Evolutionary conservation across 2,329 filamentous ascomycete species (phyloP).

Genomic region (Orbilia brochopaga): DNA sequence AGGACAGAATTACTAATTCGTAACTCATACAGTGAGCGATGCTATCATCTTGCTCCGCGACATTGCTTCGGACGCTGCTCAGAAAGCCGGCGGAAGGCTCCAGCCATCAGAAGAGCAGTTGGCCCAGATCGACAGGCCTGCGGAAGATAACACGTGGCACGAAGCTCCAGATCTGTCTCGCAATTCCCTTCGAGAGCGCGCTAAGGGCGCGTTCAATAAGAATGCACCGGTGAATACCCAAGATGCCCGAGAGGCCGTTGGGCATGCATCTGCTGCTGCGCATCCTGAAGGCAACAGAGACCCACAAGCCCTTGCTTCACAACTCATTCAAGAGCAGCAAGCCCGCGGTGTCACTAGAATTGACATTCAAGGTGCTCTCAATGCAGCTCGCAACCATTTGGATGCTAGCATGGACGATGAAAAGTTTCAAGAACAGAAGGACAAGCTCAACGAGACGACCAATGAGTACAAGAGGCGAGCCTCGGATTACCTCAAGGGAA

Average conservation of each 20-base stretch:
- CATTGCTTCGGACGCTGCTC: conserved; percentile 87
- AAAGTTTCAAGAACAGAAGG: conserved; percentile 67
- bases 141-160: conserved; percentile 92
- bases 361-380: conserved; percentile 59
- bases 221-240: conserved; percentile 63
- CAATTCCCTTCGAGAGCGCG: conserved; percentile 71
- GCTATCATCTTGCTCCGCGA: conserved; percentile 80
- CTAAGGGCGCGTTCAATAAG: conserved; percentile 67
- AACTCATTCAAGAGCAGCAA: conserved; percentile 63
- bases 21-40: conserved; percentile 68
- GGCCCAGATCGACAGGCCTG: conserved; percentile 77
- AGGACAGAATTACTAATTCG: neutral
- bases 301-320: conserved; percentile 62
- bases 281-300: conserved; percentile 65
- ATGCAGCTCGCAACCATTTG: conserved; percentile 60
- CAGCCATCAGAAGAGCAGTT: conserved; percentile 80
- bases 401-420: conserved; percentile 69
- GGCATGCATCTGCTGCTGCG: conserved; percentile 66
- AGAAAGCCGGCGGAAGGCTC: conserved; percentile 75
- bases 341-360: conserved; percentile 61
- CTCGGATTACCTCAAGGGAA: conserved; percentile 78
- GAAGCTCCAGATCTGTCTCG: conserved; percentile 78
- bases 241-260: conserved; percentile 68
- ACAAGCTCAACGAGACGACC: conserved; percentile 58
- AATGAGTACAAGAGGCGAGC: conserved; percentile 62